Evolutionary conservation across 345 rosid genomes (phyloP).

Genomic region (Laguncularia racemosa): DNA sequence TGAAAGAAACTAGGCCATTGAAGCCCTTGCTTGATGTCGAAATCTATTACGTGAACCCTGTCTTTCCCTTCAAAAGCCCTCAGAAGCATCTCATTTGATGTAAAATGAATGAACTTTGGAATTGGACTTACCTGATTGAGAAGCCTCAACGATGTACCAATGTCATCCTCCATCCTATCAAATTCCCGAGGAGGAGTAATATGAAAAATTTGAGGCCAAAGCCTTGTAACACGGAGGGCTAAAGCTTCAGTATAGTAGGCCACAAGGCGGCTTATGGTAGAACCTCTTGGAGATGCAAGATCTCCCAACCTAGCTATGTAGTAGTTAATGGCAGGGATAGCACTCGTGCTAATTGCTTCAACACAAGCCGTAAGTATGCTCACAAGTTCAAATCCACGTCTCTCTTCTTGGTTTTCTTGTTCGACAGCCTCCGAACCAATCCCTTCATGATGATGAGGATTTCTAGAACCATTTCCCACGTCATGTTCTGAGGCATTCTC

Average conservation of each 20-base stretch:
- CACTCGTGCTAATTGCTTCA: slow-evolving; percentile 72
- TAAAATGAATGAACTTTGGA: slow-evolving; percentile 85
- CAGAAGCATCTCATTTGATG: slow-evolving; percentile 80
- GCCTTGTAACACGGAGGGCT: slow-evolving; percentile 65
- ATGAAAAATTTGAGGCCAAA: slow-evolving; percentile 91
- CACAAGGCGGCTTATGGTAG: slow-evolving; percentile 56
- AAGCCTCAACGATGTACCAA: slow-evolving; percentile 74
- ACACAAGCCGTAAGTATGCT: slow-evolving; percentile 63
- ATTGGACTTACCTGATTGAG: slow-evolving; percentile 88
- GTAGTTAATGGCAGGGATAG: slow-evolving; percentile 54
- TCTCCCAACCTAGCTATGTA: slow-evolving; percentile 67
- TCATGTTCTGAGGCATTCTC: slow-evolving; percentile 38
- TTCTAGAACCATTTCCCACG: slow-evolving; percentile 51
- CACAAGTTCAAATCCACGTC: slow-evolving; percentile 70
- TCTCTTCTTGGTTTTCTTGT: slow-evolving; percentile 40
- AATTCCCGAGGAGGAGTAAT: slow-evolving; percentile 70
- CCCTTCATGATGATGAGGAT: slow-evolving; percentile 35
- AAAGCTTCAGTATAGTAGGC: slow-evolving; percentile 87
- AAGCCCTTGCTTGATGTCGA: slow-evolving; percentile 94
- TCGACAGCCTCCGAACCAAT: slow-evolving; percentile 29
- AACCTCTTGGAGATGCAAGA: slow-evolving; percentile 76
- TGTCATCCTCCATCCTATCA: slow-evolving; percentile 63
- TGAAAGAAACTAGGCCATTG: slow-evolving; percentile 98
- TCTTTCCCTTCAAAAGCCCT: slow-evolving; percentile 93
- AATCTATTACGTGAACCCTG: slow-evolving; percentile 85